Evolutionary conservation across 306 rosid genomes (phyloP).

Genomic region (Vicia faba): DNA sequence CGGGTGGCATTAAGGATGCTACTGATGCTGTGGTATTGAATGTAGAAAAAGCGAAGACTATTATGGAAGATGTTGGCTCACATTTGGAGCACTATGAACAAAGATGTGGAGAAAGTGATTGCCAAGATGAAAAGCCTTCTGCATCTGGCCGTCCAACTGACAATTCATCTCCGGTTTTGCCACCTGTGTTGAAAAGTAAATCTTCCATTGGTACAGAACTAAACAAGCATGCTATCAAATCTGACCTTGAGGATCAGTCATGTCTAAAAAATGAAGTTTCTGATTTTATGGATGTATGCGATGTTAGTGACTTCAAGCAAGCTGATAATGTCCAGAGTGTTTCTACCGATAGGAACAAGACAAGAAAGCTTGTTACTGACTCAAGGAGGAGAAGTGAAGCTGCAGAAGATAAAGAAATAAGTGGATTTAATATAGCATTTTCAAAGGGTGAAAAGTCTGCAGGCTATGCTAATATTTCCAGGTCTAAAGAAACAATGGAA

Average conservation of each 20-base stretch:
- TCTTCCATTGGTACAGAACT: conserved; percentile 38
- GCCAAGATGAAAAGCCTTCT: conserved; percentile 49
- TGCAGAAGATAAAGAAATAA: conserved; percentile 46
- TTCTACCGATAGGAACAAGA: conserved; percentile 49
- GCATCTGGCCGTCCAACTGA: conserved; percentile 43
- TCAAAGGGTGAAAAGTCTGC: conserved; percentile 46
- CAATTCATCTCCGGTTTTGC: conserved; percentile 44
- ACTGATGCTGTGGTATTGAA: conserved; percentile 42
- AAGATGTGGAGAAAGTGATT: conserved; percentile 54
- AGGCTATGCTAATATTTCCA: conserved; percentile 36
- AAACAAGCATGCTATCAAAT: conserved; percentile 44
- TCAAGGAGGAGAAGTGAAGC: conserved; percentile 46
- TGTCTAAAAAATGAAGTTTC: conserved; percentile 26
- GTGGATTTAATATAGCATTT: conserved; percentile 34
- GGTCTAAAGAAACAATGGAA: conserved; percentile 50
- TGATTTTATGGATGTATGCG: conserved; percentile 34
- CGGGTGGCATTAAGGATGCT: conserved; percentile 49
- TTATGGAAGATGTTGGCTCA: conserved; percentile 47
- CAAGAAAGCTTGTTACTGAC: conserved; percentile 48
- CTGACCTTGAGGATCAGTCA: conserved; percentile 30
- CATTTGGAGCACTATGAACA: conserved; percentile 63
- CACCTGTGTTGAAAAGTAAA: conserved; percentile 48
- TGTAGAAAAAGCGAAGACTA: conserved; percentile 43
- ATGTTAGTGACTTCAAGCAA: conserved; percentile 41
- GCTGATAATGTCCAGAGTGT: conserved; percentile 42